phyloP scores from a whole-genome alignment of 2,329 filamentous ascomycete species.

The Diplodia seriata region DNA sequence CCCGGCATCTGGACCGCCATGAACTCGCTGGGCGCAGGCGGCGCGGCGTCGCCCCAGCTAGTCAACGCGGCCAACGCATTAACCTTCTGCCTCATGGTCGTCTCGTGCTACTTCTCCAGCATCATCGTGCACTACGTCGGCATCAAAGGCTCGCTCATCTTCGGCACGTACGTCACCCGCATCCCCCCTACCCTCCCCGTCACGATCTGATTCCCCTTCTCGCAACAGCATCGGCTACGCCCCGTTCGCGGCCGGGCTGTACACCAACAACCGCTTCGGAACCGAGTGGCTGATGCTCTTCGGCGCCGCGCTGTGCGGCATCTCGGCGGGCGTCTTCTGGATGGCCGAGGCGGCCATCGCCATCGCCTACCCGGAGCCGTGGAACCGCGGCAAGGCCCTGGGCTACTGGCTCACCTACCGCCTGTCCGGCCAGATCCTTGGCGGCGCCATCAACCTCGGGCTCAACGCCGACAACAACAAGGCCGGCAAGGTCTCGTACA shows the following conservation, averaged over 20 bases:
- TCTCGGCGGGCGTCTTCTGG: constrained; percentile 50
- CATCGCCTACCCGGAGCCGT: constrained; percentile 54
- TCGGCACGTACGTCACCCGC: constrained; percentile 36
- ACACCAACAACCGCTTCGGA: constrained; percentile 43
- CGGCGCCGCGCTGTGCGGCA: constrained; percentile 44
- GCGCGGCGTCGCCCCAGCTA: background rate
- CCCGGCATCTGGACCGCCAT: constrained; percentile 59
- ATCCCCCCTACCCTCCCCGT: fast-evolving
- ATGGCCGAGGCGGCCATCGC: constrained; percentile 52
- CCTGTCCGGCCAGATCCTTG: constrained; percentile 70
- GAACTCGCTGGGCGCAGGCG: constrained; percentile 36
- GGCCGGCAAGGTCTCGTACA: constrained; percentile 72
- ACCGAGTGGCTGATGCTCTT: constrained; percentile 46
- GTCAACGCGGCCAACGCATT: constrained; percentile 24
- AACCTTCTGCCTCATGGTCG: constrained; percentile 22
- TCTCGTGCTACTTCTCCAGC: constrained; percentile 11
- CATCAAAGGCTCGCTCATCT: constrained; percentile 44
- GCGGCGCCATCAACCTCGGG: constrained; percentile 73
- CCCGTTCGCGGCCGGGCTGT: constrained; percentile 41
- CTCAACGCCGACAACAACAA: constrained; percentile 65
- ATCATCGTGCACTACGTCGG: constrained; percentile 49
- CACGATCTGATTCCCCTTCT: too few relatives aligned
- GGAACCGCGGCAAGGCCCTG: constrained; percentile 52
- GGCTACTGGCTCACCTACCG: constrained; percentile 72
- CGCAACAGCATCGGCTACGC: constrained; percentile 42